These are phyloP conservation scores for Paramarasmius palmivorus DNA, from an alignment of 1,284 basidiomycete genomes.

Conservation along the genomic window DNA sequence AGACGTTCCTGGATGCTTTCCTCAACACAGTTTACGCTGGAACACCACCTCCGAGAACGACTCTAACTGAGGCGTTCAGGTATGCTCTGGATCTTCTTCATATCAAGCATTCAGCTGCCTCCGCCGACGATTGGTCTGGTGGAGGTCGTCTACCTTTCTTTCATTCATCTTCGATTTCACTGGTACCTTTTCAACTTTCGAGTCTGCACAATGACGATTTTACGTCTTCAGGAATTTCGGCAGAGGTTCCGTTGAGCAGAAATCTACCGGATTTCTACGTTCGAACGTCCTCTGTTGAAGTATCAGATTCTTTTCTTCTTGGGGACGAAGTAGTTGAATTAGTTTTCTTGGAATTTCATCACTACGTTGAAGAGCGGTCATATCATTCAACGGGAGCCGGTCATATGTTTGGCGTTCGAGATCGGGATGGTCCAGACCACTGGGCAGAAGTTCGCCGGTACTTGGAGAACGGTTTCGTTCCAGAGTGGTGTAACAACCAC, in stretches of 20 bases:
- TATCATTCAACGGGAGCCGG: neutral
- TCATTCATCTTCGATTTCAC: too few relatives aligned
- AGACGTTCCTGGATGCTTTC: slow-evolving; percentile 18
- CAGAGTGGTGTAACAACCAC: slow-evolving; percentile 2
- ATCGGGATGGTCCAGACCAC: slow-evolving; percentile 13
- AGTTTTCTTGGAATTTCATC: neutral
- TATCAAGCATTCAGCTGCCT: too few relatives aligned
- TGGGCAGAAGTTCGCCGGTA: slow-evolving; percentile 17
- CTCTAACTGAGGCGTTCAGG: too few relatives aligned
- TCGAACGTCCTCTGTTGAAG: neutral
- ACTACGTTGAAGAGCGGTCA: neutral
- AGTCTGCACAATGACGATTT: too few relatives aligned
- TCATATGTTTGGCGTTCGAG: slow-evolving; percentile 5
- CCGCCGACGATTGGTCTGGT: too few relatives aligned
- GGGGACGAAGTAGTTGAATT: neutral
- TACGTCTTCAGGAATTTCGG: too few relatives aligned
- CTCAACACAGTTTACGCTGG: neutral
- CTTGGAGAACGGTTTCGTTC: slow-evolving; percentile 8
- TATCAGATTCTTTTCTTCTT: slow-evolving; percentile 5
- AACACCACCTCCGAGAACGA: too few relatives aligned
- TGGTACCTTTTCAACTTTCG: too few relatives aligned
- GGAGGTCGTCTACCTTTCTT: too few relatives aligned
- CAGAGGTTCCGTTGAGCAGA: too few relatives aligned
- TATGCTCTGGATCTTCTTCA: too few relatives aligned
- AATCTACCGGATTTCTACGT: neutral